phyloP scores from a whole-genome alignment of 371 early-diverging fungal genomes.

The Coemansia sp. region DNA sequence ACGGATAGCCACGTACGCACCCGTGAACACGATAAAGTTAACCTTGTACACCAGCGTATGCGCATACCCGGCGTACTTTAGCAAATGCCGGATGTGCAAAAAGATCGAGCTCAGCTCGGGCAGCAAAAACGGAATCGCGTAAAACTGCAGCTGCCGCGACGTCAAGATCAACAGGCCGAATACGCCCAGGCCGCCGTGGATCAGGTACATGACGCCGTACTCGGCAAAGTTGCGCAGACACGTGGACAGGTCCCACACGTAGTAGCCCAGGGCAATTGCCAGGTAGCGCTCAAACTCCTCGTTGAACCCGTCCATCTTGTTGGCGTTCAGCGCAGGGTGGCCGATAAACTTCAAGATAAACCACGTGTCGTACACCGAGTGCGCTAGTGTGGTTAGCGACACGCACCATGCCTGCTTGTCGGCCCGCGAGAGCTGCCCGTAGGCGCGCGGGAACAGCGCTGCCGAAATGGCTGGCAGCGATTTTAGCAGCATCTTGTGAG shows the following conservation, averaged over 20 bases:
- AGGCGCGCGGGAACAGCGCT: conserved; percentile 16
- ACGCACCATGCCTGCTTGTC: conserved; percentile 31
- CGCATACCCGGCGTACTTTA: conserved; percentile 21
- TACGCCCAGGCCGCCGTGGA: conserved; percentile 36
- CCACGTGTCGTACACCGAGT: conserved; percentile 22
- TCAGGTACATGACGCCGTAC: conserved; percentile 36
- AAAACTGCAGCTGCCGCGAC: conserved; percentile 46
- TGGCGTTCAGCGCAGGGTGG: conserved; percentile 7
- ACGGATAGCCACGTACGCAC: conserved; percentile 23
- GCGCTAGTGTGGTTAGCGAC: background rate
- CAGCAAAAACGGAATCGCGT: conserved; percentile 39
- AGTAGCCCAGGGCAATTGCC: conserved; percentile 35
- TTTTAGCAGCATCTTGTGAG: conserved; percentile 7
- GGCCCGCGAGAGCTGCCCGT: conserved; percentile 4
- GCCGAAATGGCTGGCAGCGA: conserved; percentile 8
- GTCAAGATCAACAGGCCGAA: conserved; percentile 31
- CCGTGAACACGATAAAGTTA: conserved; percentile 31
- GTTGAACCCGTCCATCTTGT: conserved; percentile 36
- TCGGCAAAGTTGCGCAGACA: conserved; percentile 28
- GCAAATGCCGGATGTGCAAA: conserved; percentile 33
- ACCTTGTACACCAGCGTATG: conserved; percentile 27
- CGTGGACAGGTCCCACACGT: conserved; percentile 38
- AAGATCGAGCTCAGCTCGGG: conserved; percentile 47
- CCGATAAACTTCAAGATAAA: conserved; percentile 21
- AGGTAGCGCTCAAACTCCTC: conserved; percentile 24